Evolutionary conservation across 495 filamentous ascomycete genomes (phyloP).

Genomic region (Sabuloglossum arenarium): DNA sequence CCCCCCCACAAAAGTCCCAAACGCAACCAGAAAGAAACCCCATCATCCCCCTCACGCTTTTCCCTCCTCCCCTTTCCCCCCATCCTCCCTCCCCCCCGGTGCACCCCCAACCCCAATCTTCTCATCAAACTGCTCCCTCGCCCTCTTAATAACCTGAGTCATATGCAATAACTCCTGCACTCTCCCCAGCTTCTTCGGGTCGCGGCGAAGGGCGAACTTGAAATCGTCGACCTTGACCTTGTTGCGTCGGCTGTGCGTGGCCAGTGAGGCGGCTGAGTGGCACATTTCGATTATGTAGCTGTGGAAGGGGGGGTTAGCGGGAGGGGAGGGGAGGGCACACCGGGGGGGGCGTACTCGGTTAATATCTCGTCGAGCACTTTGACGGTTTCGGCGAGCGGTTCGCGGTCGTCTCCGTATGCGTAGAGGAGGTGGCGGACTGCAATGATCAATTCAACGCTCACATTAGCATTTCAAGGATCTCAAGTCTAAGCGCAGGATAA

Average conservation of each 20-base stretch:
- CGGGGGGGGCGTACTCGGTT: constrained; percentile 32
- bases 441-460: no score
- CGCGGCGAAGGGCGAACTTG: constrained; percentile 72
- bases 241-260: constrained; percentile 61
- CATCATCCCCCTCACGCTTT: no score
- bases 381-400: constrained; percentile 62
- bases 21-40: no score
- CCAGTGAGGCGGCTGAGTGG: constrained; percentile 67
- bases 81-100: no score
- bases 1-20: no score
- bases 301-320: neutral
- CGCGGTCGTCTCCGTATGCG: constrained; percentile 57
- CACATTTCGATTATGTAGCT: constrained; percentile 51
- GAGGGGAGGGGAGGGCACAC: no score
- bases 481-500: neutral
- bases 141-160: constrained; percentile 39
- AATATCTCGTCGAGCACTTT: constrained; percentile 82
- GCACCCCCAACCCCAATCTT: neutral
- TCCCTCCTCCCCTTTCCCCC: no score
- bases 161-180: constrained; percentile 71
- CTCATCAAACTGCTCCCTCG: neutral
- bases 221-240: constrained; percentile 98
- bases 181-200: constrained; percentile 68
- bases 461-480: no score
- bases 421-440: constrained; percentile 63